phyloP scores from a whole-genome alignment of 805 yeast species.

The Saccharomycopsis oosterbeekiorum region DNA sequence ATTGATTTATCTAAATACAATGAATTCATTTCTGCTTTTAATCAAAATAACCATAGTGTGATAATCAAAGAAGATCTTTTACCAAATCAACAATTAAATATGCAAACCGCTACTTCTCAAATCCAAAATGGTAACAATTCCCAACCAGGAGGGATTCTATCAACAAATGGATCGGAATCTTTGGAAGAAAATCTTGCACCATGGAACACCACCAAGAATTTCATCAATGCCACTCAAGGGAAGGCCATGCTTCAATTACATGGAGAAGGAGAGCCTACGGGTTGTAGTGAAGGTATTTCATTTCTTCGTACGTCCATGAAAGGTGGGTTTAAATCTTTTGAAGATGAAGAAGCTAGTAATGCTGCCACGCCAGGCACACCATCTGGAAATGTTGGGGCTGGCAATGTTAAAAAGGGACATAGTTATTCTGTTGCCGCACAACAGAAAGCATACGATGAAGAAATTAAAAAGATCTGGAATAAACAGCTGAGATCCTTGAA shows the following conservation, averaged over 20 bases:
- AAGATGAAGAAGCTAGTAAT: slow-evolving; percentile 22
- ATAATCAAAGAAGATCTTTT: background rate
- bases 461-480: slow-evolving; percentile 82
- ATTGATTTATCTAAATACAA: slow-evolving; percentile 19
- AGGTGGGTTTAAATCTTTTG: slow-evolving; percentile 63
- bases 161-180: slow-evolving; percentile 29
- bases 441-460: slow-evolving; percentile 87
- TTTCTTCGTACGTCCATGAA: slow-evolving; percentile 89
- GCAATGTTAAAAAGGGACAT: slow-evolving; percentile 35
- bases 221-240: slow-evolving; percentile 88
- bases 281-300: slow-evolving; percentile 81
- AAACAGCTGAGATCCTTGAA: slow-evolving; percentile 59
- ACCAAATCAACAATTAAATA: background rate
- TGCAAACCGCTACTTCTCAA: background rate
- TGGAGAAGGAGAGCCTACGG: slow-evolving; percentile 93
- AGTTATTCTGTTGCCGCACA: slow-evolving; percentile 75
- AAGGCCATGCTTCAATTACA: slow-evolving; percentile 93
- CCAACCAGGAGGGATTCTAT: slow-evolving; percentile 29
- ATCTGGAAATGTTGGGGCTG: slow-evolving; percentile 27
- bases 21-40: slow-evolving; percentile 18
- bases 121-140: background rate
- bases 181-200: slow-evolving; percentile 82
- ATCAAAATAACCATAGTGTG: slow-evolving; percentile 24
- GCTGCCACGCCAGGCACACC: slow-evolving; percentile 22
- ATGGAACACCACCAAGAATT: slow-evolving; percentile 90